These are phyloP conservation scores for Neopestalotiopsis rosae DNA, from an alignment of 2,329 filamentous ascomycete species.

Conservation along the genomic window DNA sequence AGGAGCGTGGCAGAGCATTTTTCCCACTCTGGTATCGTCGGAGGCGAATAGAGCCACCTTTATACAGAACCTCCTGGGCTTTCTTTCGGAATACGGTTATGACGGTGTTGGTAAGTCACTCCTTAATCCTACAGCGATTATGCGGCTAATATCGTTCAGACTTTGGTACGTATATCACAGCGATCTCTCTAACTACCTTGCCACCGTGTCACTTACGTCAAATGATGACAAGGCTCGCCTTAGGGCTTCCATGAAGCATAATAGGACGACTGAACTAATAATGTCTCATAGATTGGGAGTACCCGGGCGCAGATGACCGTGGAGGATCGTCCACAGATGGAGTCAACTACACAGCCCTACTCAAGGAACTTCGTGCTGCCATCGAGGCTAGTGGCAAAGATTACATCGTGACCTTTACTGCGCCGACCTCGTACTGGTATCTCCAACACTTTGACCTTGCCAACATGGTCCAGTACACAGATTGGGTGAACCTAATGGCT, in stretches of 20 bases:
- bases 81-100: conserved; percentile 43
- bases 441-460: conserved; percentile 32
- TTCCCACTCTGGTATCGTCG: conserved; percentile 5
- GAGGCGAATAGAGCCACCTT: conserved; percentile 32
- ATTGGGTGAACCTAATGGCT: conserved; percentile 50
- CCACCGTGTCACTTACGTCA: no score
- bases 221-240: no score
- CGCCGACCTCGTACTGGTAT: conserved; percentile 35
- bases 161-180: no score
- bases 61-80: conserved; percentile 40
- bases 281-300: conserved; percentile 46
- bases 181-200: no score
- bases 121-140: no score
- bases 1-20: not conserved
- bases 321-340: conserved; percentile 41
- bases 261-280: no score
- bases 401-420: conserved; percentile 30
- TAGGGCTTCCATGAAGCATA: no score
- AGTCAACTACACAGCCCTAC: conserved; percentile 34
- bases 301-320: conserved; percentile 41
- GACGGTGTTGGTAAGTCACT: conserved; percentile 43
- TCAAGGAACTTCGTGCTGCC: conserved; percentile 9
- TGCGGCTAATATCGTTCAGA: no score
- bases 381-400: not conserved
- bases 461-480: conserved; percentile 29